Percentiles rank a stretch among this genome's conserved stretches.
Evolutionary conservation across 345 rosid genomes (phyloP).

Genomic region (Citrus cavaleriei): DNA sequence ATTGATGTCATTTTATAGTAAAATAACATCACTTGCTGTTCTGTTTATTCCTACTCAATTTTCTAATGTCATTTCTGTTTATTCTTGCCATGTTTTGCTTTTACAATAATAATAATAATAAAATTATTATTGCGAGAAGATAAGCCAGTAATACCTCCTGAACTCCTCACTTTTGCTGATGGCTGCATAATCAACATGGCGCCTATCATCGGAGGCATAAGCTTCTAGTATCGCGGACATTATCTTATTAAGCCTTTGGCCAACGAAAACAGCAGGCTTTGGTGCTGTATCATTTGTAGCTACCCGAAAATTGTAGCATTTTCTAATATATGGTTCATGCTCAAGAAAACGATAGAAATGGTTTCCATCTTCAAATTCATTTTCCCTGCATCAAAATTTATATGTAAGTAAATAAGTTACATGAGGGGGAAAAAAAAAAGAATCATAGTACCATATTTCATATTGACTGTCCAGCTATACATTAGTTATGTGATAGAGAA

Average conservation of each 20-base stretch:
- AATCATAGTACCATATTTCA: neutral
- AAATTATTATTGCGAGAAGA: too few relatives aligned
- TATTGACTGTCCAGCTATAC: neutral
- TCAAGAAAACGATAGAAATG: conserved; percentile 82
- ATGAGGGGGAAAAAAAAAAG: too few relatives aligned
- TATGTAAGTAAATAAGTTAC: neutral
- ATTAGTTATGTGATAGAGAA: neutral
- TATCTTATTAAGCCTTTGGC: conserved; percentile 50
- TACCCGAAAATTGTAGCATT: conserved; percentile 62
- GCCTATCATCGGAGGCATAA: conserved; percentile 61
- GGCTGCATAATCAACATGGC: conserved; percentile 54
- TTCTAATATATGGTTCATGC: conserved; percentile 67
- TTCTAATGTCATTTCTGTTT: too few relatives aligned
- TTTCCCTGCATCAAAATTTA: conserved; percentile 39
- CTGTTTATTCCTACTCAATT: neutral
- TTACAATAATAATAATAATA: too few relatives aligned
- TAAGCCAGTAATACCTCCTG: conserved; percentile 50
- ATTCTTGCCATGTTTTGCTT: neutral
- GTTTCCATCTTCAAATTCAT: conserved; percentile 80
- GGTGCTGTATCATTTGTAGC: conserved; percentile 60
- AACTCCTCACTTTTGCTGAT: conserved; percentile 78
- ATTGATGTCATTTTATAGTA: neutral
- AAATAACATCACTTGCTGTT: neutral
- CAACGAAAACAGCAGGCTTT: conserved; percentile 43
- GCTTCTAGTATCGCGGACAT: conserved; percentile 83